Conservation (phyloP, 768 basidiomycete species). For the Leccinum longicurvipes region DNA sequence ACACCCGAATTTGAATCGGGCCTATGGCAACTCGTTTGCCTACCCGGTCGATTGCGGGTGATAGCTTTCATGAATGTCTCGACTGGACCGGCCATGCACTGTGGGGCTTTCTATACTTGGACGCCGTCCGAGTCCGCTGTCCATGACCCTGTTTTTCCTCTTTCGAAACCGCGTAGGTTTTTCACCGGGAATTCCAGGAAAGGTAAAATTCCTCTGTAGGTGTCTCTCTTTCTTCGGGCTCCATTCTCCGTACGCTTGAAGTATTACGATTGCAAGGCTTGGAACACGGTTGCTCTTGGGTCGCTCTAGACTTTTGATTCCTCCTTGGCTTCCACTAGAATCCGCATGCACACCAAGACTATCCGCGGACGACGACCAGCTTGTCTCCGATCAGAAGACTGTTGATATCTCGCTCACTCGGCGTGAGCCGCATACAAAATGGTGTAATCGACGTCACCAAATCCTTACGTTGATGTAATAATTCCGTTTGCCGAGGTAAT, state of each 20-base stretch:
- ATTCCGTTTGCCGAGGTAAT: not conserved
- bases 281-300: not conserved
- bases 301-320: constrained; percentile 2
- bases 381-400: not conserved
- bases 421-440: not conserved
- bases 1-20: too few relatives aligned
- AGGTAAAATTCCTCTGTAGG: not conserved
- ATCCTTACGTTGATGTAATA: constrained; percentile 10
- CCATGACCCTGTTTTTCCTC: constrained; percentile 2
- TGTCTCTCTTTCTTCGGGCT: not conserved
- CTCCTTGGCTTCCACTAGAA: constrained; percentile 10
- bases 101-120: not conserved
- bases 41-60: not conserved
- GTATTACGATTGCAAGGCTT: constrained; percentile 4
- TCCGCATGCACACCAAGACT: not conserved
- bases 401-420: not conserved
- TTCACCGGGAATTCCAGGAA: not conserved
- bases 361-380: constrained; percentile 8
- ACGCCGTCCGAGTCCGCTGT: not conserved
- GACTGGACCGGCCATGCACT: too few relatives aligned
- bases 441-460: not conserved
- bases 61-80: not conserved
- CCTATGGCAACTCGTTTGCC: constrained; percentile 1
- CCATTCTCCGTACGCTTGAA: not conserved
- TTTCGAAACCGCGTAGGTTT: not conserved